A percentile compares a stretch with the other conserved stretches of the same genome.
phyloP scores from a whole-genome alignment of 2,329 filamentous ascomycete genomes.

The Decorospora gaudefroyi region DNA sequence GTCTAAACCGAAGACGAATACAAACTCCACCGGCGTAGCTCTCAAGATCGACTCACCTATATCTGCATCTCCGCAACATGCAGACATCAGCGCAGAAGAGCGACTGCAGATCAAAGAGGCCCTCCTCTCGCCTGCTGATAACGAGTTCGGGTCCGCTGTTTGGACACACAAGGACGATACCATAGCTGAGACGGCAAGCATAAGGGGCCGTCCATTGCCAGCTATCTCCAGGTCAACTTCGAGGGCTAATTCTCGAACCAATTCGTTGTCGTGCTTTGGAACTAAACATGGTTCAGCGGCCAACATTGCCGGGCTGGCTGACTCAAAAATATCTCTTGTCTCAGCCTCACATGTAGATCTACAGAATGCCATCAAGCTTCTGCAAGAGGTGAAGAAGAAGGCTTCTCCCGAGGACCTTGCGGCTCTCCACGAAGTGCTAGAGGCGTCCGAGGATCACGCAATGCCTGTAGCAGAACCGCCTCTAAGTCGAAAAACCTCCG shows the following conservation, averaged over 20 bases:
- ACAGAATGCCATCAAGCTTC: slow-evolving; percentile 51
- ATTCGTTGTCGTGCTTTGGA: slow-evolving; percentile 34
- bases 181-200: slow-evolving; percentile 27
- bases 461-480: slow-evolving; percentile 18
- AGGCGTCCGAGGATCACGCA: slow-evolving; percentile 22
- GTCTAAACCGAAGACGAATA: slow-evolving; percentile 46
- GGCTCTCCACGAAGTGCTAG: slow-evolving; percentile 45
- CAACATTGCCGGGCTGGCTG: slow-evolving; percentile 29
- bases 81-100: slow-evolving; percentile 33
- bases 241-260: slow-evolving; percentile 25
- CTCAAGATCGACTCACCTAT: slow-evolving; percentile 27
- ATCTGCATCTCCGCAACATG: slow-evolving; percentile 30
- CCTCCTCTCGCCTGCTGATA: slow-evolving; percentile 36
- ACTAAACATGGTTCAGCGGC: slow-evolving; percentile 29
- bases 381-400: slow-evolving; percentile 55
- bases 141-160: slow-evolving; percentile 24
- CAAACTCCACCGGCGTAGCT: slow-evolving; percentile 32
- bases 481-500: slow-evolving; percentile 28
- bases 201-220: slow-evolving; percentile 34
- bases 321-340: slow-evolving; percentile 39
- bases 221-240: slow-evolving; percentile 36
- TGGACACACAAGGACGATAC: slow-evolving; percentile 27
- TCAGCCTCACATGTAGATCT: slow-evolving; percentile 49
- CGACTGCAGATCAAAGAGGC: slow-evolving; percentile 39
- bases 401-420: slow-evolving; percentile 56